Conservation (phyloP, 2,329 filamentous ascomycete species). For the Orbilia brochopaga region DNA sequence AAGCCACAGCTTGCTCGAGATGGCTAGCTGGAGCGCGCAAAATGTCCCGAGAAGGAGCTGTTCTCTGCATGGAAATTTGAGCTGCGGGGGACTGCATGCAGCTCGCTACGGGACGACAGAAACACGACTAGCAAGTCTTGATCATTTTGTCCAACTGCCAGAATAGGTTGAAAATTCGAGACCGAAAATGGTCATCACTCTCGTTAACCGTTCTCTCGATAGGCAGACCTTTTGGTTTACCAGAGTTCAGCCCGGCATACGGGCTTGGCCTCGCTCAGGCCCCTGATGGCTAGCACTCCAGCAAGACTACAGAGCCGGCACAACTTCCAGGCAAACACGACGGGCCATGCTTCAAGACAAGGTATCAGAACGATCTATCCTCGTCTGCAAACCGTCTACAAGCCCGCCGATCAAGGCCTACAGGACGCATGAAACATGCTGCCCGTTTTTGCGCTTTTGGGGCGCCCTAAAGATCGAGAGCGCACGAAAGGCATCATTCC, state of each 20-base stretch:
- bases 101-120: slow-evolving; percentile 10
- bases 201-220: slow-evolving; percentile 36
- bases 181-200: slow-evolving; percentile 17
- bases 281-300: slow-evolving; percentile 38
- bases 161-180: slow-evolving; percentile 48
- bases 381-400: slow-evolving; percentile 9
- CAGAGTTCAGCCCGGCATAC: slow-evolving; percentile 20
- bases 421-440: neutral
- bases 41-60: neutral
- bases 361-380: slow-evolving; percentile 23
- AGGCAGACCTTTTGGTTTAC: slow-evolving; percentile 30
- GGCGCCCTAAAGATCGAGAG: neutral
- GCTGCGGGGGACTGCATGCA: slow-evolving; percentile 23
- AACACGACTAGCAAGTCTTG: slow-evolving; percentile 1
- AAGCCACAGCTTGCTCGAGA: neutral
- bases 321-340: slow-evolving; percentile 27
- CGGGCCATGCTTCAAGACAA: neutral
- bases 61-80: slow-evolving; percentile 39
- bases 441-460: neutral
- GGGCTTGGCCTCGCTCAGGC: slow-evolving; percentile 33
- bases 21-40: neutral
- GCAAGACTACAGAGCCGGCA: slow-evolving; percentile 42
- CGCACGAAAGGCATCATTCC: too few relatives aligned
- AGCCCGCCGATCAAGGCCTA: neutral
- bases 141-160: slow-evolving; percentile 44